phyloP scores from a whole-genome alignment of 208 protist genomes.

The Trypanosoma scelopori region DNA sequence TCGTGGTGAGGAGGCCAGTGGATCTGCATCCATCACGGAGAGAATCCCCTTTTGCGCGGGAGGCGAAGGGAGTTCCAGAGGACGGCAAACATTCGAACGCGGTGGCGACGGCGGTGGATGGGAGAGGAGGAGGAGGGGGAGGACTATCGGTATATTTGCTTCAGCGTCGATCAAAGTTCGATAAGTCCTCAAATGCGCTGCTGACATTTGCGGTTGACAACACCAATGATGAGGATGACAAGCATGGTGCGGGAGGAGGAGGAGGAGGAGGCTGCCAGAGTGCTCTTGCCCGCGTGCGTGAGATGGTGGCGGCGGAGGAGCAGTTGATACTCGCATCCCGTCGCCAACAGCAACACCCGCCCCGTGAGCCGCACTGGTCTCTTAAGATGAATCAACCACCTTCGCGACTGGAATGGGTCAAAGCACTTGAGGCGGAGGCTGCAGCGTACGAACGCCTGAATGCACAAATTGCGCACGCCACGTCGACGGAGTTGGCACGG shows the following conservation, averaged over 20 bases:
- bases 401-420: constrained; percentile 20
- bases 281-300: constrained; percentile 21
- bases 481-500: constrained; percentile 16
- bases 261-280: constrained; percentile 3
- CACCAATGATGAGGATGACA: constrained; percentile 9
- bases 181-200: constrained; percentile 21
- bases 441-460: constrained; percentile 19
- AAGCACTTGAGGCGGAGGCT: constrained; percentile 15
- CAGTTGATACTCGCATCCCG: constrained; percentile 6
- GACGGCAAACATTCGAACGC: neutral
- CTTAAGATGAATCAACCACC: constrained; percentile 11
- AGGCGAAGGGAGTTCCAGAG: neutral
- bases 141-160: constrained; percentile 7
- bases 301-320: constrained; percentile 25
- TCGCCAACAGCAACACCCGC: neutral
- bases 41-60: neutral
- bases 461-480: constrained; percentile 15
- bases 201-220: neutral
- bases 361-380: constrained; percentile 20
- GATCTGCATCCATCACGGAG: neutral
- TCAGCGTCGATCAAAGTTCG: constrained; percentile 11
- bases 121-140: constrained; percentile 9
- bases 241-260: no score
- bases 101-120: neutral
- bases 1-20: constrained; percentile 7